These are phyloP conservation scores for Thuidium tamariscinum DNA, from an alignment of 225 moss, liverwort and hornwort genomes.

Conservation along the genomic window DNA sequence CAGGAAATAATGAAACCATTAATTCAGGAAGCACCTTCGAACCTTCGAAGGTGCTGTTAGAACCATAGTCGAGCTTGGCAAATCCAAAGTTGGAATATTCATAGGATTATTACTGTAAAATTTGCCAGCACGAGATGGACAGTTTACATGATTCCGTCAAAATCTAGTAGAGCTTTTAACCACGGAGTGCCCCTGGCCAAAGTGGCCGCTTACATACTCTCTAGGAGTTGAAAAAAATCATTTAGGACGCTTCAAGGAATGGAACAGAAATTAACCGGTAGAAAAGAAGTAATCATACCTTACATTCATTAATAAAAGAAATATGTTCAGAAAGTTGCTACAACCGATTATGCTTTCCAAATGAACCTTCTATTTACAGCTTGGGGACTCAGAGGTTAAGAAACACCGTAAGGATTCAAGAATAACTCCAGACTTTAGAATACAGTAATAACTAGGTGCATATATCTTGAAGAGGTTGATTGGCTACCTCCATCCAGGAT, in stretches of 20 bases:
- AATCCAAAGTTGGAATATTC: background rate
- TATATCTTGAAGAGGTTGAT: background rate
- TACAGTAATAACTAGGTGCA: background rate
- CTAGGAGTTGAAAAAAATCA: background rate
- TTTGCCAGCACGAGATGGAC: background rate
- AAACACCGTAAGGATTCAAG: background rate
- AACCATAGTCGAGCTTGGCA: background rate
- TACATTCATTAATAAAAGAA: background rate
- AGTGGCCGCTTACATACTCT: background rate
- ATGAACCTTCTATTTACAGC: background rate
- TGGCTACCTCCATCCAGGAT: slow-evolving; percentile 39
- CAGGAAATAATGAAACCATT: background rate
- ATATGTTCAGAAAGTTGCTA: background rate
- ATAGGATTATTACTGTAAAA: background rate
- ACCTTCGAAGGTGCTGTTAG: background rate
- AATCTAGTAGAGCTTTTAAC: background rate
- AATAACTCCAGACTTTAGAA: background rate
- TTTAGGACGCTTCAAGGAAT: background rate
- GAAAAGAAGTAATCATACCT: background rate
- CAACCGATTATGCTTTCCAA: background rate
- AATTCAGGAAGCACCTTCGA: background rate
- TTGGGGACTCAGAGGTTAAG: background rate
- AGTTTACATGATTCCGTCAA: background rate
- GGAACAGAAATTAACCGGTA: background rate
- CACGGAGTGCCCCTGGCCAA: background rate